phyloP scores from a whole-genome alignment of 208 protist species.

The Lotmaria passim region DNA sequence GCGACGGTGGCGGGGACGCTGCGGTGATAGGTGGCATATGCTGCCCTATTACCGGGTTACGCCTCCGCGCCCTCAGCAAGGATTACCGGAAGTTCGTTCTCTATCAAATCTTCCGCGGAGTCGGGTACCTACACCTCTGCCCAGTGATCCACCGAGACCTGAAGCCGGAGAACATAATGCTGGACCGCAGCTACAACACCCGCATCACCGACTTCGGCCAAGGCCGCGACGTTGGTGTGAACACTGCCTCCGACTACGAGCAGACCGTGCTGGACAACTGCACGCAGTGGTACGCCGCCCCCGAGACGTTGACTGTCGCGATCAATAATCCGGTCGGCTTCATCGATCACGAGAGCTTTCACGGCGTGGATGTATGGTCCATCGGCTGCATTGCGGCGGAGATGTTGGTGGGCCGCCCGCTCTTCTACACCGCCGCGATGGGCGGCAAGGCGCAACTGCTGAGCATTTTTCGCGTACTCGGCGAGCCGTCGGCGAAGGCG shows the following conservation, averaged over 20 bases:
- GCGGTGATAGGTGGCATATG: slow-evolving; percentile 11
- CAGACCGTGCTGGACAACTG: slow-evolving; percentile 81
- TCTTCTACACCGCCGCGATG: slow-evolving; percentile 87
- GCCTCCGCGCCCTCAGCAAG: slow-evolving; percentile 92
- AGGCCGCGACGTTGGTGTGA: slow-evolving; percentile 82
- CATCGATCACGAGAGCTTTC: slow-evolving; percentile 76
- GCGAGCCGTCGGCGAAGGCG: slow-evolving; percentile 71
- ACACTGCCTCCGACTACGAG: slow-evolving; percentile 39
- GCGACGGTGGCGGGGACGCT: too few species aligned
- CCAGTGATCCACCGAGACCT: slow-evolving; percentile 93
- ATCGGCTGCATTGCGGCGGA: slow-evolving; percentile 92
- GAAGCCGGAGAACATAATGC: slow-evolving; percentile 92
- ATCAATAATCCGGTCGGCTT: slow-evolving; percentile 74
- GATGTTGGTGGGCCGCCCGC: slow-evolving; percentile 77
- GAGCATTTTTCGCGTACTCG: slow-evolving; percentile 90
- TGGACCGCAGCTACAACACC: slow-evolving; percentile 91
- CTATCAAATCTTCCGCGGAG: slow-evolving; percentile 96
- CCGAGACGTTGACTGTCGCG: slow-evolving; percentile 95
- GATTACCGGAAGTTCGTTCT: slow-evolving; percentile 97
- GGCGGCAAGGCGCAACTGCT: slow-evolving; percentile 94
- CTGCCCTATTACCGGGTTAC: slow-evolving; percentile 47
- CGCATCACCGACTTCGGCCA: slow-evolving; percentile 98
- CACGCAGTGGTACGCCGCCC: slow-evolving; percentile 97
- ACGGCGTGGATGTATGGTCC: slow-evolving; percentile 91
- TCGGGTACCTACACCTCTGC: slow-evolving; percentile 94